Evolutionary conservation across 1,284 basidiomycete species (phyloP).

Genomic region (Rhodotorula sp.): DNA sequence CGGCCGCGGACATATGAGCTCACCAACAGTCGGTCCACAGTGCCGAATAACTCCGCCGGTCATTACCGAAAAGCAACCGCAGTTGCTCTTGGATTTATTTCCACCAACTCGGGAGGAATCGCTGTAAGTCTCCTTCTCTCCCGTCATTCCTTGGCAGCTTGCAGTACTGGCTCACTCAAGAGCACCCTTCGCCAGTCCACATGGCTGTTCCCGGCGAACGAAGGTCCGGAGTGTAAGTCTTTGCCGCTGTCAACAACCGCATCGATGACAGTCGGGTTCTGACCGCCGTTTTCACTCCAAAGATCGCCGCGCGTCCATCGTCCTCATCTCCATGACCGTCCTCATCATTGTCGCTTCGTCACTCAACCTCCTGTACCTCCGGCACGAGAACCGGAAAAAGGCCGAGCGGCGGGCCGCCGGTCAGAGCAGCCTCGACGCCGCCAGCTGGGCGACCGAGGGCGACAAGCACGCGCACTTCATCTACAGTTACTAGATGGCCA

Average conservation of each 20-base stretch:
- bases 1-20: no score
- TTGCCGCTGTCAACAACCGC: neutral
- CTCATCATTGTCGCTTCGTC: slow-evolving; percentile 40
- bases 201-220: slow-evolving; percentile 57
- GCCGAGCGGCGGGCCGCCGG: slow-evolving; percentile 6
- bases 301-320: slow-evolving; percentile 7
- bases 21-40: neutral
- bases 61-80: slow-evolving; percentile 59
- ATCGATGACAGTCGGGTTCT: slow-evolving; percentile 17
- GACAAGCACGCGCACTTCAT: slow-evolving; percentile 10
- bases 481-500: neutral
- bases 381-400: slow-evolving; percentile 31
- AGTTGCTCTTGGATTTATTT: slow-evolving; percentile 58
- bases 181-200: slow-evolving; percentile 46
- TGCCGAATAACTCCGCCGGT: slow-evolving; percentile 60
- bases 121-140: slow-evolving; percentile 41
- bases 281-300: slow-evolving; percentile 10
- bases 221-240: slow-evolving; percentile 49
- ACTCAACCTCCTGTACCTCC: slow-evolving; percentile 40
- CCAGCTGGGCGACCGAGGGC: slow-evolving; percentile 4
- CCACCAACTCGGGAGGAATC: slow-evolving; percentile 61
- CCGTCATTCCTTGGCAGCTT: no score
- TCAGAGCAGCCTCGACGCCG: neutral
- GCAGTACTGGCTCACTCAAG: neutral
- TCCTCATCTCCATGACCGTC: slow-evolving; percentile 46